phyloP scores from a whole-genome alignment of 2,329 filamentous ascomycete species.

The Aaosphaeria pasadenensis region DNA sequence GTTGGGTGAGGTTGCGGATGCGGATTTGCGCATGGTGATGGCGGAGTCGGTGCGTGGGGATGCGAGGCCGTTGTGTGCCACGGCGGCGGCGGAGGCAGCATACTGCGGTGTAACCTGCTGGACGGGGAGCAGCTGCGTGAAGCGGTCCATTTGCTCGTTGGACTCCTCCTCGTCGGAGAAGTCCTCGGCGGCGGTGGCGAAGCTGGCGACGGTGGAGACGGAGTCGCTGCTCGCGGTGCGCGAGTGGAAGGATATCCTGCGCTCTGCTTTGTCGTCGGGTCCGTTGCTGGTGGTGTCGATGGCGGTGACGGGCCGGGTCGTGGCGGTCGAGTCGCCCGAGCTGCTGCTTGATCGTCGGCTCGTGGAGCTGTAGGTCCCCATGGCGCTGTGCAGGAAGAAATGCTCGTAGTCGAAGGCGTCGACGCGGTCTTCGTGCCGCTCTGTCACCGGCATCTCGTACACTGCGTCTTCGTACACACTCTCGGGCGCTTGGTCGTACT shows the following conservation, averaged over 20 bases:
- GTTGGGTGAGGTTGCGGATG: conserved; percentile 20
- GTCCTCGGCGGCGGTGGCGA: conserved; percentile 62
- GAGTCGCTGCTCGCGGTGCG: conserved; percentile 59
- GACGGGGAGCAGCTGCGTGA: conserved; percentile 28
- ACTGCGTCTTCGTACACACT: conserved; percentile 48
- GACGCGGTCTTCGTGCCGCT: conserved; percentile 84
- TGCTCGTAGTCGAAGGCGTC: conserved; percentile 97
- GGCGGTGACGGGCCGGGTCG: conserved; percentile 41
- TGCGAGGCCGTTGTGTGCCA: conserved; percentile 9
- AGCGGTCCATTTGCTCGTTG: conserved; percentile 43
- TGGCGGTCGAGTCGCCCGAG: conserved; percentile 50
- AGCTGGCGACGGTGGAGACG: conserved; percentile 59
- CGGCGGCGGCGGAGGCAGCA: not conserved
- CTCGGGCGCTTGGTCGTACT: conserved; percentile 15
- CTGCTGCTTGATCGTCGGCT: conserved; percentile 58
- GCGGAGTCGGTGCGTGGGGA: conserved; percentile 32
- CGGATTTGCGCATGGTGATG: conserved; percentile 26
- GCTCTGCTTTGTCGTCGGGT: conserved; percentile 15
- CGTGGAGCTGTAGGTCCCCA: conserved; percentile 69
- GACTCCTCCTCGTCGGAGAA: conserved; percentile 33
- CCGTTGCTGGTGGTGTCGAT: conserved; percentile 14
- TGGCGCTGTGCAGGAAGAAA: conserved; percentile 89
- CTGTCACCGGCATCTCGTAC: conserved; percentile 34
- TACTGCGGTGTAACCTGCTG: conserved; percentile 15
- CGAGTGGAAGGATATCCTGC: conserved; percentile 37